These are phyloP conservation scores for Curvularia eragrostidis DNA, from an alignment of 2,329 filamentous ascomycete species.

Conservation along the genomic window DNA sequence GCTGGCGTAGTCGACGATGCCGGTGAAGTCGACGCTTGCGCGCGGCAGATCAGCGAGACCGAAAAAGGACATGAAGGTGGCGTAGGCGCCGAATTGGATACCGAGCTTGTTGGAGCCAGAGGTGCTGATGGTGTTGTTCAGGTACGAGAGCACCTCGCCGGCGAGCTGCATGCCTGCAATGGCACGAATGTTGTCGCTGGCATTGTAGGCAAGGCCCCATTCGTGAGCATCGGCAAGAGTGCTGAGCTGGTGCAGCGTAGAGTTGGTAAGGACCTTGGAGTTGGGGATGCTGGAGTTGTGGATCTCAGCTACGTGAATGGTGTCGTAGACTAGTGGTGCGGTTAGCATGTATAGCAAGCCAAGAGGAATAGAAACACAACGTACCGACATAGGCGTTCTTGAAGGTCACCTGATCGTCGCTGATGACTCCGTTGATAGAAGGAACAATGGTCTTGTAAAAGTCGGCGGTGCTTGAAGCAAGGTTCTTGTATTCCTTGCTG, in stretches of 20 bases:
- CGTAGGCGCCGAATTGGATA: slow-evolving; percentile 69
- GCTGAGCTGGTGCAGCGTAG: slow-evolving; percentile 67
- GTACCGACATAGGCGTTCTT: slow-evolving; percentile 71
- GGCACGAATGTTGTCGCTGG: slow-evolving; percentile 56
- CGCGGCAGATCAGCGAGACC: slow-evolving; percentile 61
- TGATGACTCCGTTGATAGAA: slow-evolving; percentile 61
- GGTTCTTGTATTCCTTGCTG: slow-evolving; percentile 57
- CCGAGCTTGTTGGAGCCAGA: slow-evolving; percentile 52
- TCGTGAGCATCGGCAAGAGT: slow-evolving; percentile 81
- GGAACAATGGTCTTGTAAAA: slow-evolving; percentile 63
- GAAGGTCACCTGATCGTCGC: slow-evolving; percentile 58
- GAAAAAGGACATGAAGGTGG: slow-evolving; percentile 67
- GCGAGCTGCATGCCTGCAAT: slow-evolving; percentile 58
- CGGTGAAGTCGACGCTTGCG: slow-evolving; percentile 69
- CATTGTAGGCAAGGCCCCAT: slow-evolving; percentile 83
- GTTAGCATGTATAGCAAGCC: not conserved
- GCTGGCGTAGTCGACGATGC: slow-evolving; percentile 83
- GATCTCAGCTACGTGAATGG: slow-evolving; percentile 67
- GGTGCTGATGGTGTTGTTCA: slow-evolving; percentile 53
- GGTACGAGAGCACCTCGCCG: slow-evolving; percentile 53
- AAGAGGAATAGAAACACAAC: not conserved
- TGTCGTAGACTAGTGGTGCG: slow-evolving; percentile 60
- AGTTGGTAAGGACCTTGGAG: slow-evolving; percentile 65
- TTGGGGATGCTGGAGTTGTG: slow-evolving; percentile 68
- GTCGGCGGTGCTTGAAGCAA: slow-evolving; percentile 57